Evolutionary conservation across 169 alveolate genomes (phyloP).

Genomic region (Eimeria sp.): DNA sequence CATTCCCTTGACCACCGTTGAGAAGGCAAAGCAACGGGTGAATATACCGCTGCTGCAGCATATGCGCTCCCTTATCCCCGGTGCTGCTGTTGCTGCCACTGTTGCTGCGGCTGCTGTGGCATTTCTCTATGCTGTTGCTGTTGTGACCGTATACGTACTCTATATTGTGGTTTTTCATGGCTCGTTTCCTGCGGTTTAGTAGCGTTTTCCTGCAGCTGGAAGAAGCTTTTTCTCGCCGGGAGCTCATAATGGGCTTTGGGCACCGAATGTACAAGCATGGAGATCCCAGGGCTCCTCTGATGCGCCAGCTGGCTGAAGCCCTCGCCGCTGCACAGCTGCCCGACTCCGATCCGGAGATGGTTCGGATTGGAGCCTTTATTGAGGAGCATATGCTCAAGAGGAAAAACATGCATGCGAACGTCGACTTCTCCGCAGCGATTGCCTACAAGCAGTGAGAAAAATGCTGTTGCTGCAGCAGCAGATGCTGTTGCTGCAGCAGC

Average conservation of each 20-base stretch:
- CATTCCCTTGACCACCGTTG: neutral
- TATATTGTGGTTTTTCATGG: neutral
- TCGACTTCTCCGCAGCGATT: conserved; percentile 91
- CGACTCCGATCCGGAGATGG: conserved; percentile 69
- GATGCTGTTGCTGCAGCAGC: conserved; percentile 36
- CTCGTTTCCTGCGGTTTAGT: conserved; percentile 39
- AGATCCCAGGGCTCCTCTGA: conserved; percentile 91
- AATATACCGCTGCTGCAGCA: neutral
- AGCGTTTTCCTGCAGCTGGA: conserved; percentile 83
- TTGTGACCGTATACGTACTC: neutral
- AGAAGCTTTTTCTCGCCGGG: conserved; percentile 84
- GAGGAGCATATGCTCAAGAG: conserved; percentile 86
- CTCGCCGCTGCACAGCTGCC: conserved; percentile 25
- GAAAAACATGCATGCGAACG: conserved; percentile 91
- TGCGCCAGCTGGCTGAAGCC: conserved; percentile 79
- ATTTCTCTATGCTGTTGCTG: neutral
- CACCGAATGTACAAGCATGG: conserved; percentile 92
- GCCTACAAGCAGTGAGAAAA: conserved; percentile 88
- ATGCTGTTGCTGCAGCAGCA: neutral
- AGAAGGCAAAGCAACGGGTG: conserved; percentile 58
- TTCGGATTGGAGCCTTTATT: conserved; percentile 85
- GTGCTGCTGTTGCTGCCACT: conserved; percentile 25
- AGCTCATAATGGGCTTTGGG: conserved; percentile 92
- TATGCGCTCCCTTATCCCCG: neutral
- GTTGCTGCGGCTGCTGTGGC: conserved; percentile 17